A percentile compares a stretch with the other conserved stretches of the same genome.
phyloP scores from a whole-genome alignment of 2,329 filamentous ascomycete species.

The Rhinocladiella similis region DNA sequence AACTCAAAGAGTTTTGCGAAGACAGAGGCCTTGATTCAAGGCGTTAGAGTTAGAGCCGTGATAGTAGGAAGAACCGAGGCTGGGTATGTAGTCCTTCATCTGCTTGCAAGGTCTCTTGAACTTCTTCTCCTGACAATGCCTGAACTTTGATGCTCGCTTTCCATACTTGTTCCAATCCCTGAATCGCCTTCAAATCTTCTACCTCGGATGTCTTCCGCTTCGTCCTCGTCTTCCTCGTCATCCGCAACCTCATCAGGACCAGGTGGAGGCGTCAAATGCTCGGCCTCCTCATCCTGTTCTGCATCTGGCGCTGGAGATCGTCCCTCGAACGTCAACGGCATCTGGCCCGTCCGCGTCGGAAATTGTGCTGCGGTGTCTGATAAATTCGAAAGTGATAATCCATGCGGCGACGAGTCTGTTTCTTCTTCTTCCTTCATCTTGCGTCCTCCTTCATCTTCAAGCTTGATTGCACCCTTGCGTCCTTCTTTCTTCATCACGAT shows the following conservation, averaged over 20 bases:
- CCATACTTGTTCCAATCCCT: slow-evolving; percentile 56
- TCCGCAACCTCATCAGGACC: slow-evolving; percentile 23
- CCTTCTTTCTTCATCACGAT: slow-evolving; percentile 10
- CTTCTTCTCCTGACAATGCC: slow-evolving; percentile 21
- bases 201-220: slow-evolving; percentile 25
- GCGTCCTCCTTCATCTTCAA: slow-evolving; percentile 20
- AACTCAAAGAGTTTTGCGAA: too few relatives aligned
- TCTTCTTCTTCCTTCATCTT: slow-evolving; percentile 34
- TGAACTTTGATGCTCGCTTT: slow-evolving; percentile 28
- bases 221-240: slow-evolving; percentile 31
- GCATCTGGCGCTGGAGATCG: background rate
- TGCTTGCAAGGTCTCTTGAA: slow-evolving; percentile 10
- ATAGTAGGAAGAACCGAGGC: too few relatives aligned
- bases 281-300: background rate
- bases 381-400: slow-evolving; percentile 10
- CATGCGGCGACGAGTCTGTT: slow-evolving; percentile 5
- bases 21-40: too few relatives aligned
- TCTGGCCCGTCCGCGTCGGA: slow-evolving; percentile 11
- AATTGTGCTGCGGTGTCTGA: slow-evolving; percentile 18
- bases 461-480: slow-evolving; percentile 20
- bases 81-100: background rate
- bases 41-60: too few relatives aligned
- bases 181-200: slow-evolving; percentile 42
- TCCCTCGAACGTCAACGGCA: slow-evolving; percentile 30
- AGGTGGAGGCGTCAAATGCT: slow-evolving; percentile 10